Percentiles rank a stretch among this genome's conserved stretches.
Conservation (phyloP, 2,329 filamentous ascomycete species). For the Ophiostoma montium region DNA sequence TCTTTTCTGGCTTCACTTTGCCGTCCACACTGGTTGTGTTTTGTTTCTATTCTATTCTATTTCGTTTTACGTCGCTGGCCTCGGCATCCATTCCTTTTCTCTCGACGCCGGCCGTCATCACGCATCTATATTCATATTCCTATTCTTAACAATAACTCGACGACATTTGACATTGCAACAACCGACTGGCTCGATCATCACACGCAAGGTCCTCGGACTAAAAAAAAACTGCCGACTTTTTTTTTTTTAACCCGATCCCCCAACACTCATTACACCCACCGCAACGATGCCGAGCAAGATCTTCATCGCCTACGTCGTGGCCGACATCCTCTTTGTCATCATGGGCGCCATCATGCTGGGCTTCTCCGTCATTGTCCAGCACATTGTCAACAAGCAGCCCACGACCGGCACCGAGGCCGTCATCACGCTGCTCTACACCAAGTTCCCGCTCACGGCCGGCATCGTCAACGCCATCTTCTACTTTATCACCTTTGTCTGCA, state of each 20-base stretch:
- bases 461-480: constrained; percentile 60
- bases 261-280: background rate
- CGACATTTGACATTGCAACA: background rate
- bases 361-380: constrained; percentile 39
- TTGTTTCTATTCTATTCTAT: background rate
- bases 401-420: constrained; percentile 33
- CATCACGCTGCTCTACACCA: constrained; percentile 36
- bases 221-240: background rate
- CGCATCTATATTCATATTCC: too few relatives aligned
- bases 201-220: too few relatives aligned
- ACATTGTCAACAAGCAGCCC: constrained; percentile 28
- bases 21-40: constrained; percentile 6
- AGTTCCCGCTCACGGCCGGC: constrained; percentile 45
- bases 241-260: background rate
- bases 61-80: background rate
- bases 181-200: too few relatives aligned
- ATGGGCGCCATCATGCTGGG: constrained; percentile 40
- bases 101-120: constrained; percentile 8
- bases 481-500: constrained; percentile 54
- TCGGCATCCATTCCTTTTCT: background rate
- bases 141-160: too few relatives aligned
- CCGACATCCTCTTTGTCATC: constrained; percentile 36
- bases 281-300: constrained; percentile 39
- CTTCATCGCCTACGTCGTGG: constrained; percentile 32
- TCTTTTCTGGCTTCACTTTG: constrained; percentile 1